Conservation (phyloP, 1,284 basidiomycete genomes). For the Malassezia cuniculi region DNA sequence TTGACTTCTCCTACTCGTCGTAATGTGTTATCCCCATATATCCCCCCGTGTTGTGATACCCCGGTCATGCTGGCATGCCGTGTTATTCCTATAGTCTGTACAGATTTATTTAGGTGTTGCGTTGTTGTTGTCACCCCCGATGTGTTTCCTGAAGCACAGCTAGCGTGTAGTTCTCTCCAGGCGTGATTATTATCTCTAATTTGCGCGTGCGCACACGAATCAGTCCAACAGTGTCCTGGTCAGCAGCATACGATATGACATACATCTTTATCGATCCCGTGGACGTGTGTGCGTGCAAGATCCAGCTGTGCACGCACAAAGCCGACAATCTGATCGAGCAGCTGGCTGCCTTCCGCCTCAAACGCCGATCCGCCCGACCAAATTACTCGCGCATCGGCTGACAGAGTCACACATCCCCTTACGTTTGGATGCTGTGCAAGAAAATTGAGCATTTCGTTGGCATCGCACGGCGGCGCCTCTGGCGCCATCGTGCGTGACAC, state of each 20-base stretch:
- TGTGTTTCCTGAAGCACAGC: too few species aligned
- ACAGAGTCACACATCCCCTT: constrained; percentile 8
- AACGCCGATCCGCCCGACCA: constrained; percentile 10
- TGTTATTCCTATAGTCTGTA: too few species aligned
- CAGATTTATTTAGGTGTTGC: too few species aligned
- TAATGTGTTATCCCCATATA: background rate
- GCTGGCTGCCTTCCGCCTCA: background rate
- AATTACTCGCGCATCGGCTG: constrained; percentile 5
- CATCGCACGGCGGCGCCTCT: constrained; percentile 11
- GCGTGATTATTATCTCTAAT: too few species aligned
- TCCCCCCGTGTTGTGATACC: too few species aligned
- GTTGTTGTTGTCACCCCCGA: too few species aligned
- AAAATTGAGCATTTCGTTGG: constrained; percentile 3
- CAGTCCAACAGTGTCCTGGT: constrained; percentile 31
- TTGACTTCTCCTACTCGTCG: constrained; percentile 23
- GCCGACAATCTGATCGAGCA: constrained; percentile 1
- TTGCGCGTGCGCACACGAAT: constrained; percentile 33
- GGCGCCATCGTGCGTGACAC: background rate
- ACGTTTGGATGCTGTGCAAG: constrained; percentile 3
- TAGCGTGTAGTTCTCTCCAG: too few species aligned
- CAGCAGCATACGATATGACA: background rate
- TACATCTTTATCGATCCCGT: background rate
- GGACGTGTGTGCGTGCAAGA: background rate
- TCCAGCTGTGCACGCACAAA: constrained; percentile 9
- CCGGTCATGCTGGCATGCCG: too few species aligned